A percentile compares a stretch with the other conserved stretches of the same genome.
Evolutionary conservation across 352 stramenopile genomes (phyloP).

Genomic region (Pythium myriotylum): DNA sequence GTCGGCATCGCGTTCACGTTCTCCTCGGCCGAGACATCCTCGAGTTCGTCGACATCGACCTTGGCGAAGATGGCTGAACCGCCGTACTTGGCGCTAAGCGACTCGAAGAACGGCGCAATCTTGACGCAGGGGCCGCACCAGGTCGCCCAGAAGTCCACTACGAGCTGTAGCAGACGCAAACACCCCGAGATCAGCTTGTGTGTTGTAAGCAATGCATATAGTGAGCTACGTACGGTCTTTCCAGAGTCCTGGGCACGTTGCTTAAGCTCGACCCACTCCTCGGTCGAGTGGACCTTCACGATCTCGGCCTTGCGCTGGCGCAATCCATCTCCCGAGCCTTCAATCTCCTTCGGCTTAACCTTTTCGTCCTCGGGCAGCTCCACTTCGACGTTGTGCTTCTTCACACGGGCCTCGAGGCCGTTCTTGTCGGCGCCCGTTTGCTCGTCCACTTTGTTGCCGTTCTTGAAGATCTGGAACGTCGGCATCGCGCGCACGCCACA

Average conservation of each 20-base stretch:
- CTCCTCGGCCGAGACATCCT: slow-evolving; percentile 36
- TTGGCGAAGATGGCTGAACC: slow-evolving; percentile 60
- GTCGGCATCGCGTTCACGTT: slow-evolving; percentile 90
- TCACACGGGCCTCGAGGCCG: slow-evolving; percentile 56
- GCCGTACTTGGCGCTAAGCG: slow-evolving; percentile 59
- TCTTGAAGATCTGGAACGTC: slow-evolving; percentile 96
- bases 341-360: slow-evolving; percentile 27
- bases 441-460: slow-evolving; percentile 88
- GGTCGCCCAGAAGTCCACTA: slow-evolving; percentile 86
- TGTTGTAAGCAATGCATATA: background rate
- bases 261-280: slow-evolving; percentile 58
- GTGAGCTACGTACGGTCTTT: slow-evolving; percentile 36
- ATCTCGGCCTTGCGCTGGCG: slow-evolving; percentile 64
- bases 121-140: slow-evolving; percentile 85
- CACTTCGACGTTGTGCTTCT: slow-evolving; percentile 83
- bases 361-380: slow-evolving; percentile 71
- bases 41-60: slow-evolving; percentile 78
- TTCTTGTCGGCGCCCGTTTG: slow-evolving; percentile 82
- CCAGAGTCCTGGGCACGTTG: slow-evolving; percentile 43
- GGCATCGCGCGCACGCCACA: slow-evolving; percentile 92
- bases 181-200: too few relatives aligned
- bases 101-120: slow-evolving; percentile 79
- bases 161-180: slow-evolving; percentile 39
- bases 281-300: slow-evolving; percentile 46
- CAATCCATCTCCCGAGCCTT: slow-evolving; percentile 30